Base-by-base conservation (phyloP, 805 yeast species). In the Debaryomyces maramus region DNA sequence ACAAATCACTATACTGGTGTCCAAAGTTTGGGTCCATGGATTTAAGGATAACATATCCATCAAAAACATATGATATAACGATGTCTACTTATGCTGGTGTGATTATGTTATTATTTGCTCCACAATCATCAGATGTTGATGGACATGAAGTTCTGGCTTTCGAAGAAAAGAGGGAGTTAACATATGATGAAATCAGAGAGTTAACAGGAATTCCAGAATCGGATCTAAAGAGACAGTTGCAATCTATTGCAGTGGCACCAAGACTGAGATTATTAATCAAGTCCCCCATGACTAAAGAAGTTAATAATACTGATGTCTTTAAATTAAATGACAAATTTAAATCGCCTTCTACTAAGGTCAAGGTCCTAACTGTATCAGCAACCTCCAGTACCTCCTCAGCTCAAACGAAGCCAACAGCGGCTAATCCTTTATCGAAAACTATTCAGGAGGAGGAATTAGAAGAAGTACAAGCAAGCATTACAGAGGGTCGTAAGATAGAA, bases 21-120 rank as follows among this genome's bases (percentile, higher is more conserved):
- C 87, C 90, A 17, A 81, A 81, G 48, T 77, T 87, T 53, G 96
- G 97, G 5, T 79, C 87, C 5, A 82, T 88, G 43, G 97, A 90
- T 52, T 70, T 91, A 39, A 72, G 85, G 37, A 81, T 85, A 50
- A 73, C 81, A 24, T 85, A 83, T 49, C 81, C 83, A 4, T 75
- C 80, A 22, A 75, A 78, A 34, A 76, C 83, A 1, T 90, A 91
- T 54, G 90, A 86, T 42, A 75, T 90, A 31, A 85, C 81, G 46
- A 74, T 89, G 78, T 83, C 97, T 0, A 74, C 95, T 0, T 80
- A 82, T 48, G 84, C 95, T 9, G 90, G 86, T n/a, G 64, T 86
- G 0, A 80, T 93, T 18, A 75, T 91, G 57, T 59, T 87, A 40
- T 72, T 89, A 30, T 91, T 93, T 59, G 70, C 70, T 3, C 75